Percentiles rank a stretch among this genome's conserved stretches.
phyloP scores from a whole-genome alignment of 208 protist species.

The Acanthamoeba sp. region DNA sequence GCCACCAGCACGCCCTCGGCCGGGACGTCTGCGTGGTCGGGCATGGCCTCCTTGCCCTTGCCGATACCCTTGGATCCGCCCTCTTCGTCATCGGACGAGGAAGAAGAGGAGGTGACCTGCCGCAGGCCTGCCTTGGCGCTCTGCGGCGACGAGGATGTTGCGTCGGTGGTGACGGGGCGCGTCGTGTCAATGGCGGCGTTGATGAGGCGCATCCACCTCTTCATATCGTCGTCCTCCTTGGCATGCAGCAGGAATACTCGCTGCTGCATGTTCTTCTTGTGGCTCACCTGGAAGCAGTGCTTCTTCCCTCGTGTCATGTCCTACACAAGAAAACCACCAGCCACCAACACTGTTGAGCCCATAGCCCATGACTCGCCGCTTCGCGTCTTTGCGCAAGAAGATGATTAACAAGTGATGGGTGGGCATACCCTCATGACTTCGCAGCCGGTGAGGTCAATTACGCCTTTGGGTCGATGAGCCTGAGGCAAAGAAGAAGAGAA shows the following conservation, averaged over 20 bases:
- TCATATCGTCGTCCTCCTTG: not conserved
- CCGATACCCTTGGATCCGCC: not conserved
- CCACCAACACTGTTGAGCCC: no score
- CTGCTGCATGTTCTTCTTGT: conserved; percentile 55
- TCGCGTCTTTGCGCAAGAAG: no score
- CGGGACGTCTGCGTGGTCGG: no score
- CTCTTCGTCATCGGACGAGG: no score
- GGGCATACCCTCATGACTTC: conserved; percentile 51
- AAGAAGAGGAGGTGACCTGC: no score
- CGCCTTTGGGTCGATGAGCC: not conserved
- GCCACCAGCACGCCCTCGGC: no score
- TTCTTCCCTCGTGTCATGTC: conserved; percentile 55
- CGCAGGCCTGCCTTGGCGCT: no score
- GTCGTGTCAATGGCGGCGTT: not conserved
- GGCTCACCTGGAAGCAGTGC: conserved; percentile 56
- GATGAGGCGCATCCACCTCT: not conserved
- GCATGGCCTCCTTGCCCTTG: conserved; percentile 4
- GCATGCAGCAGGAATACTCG: not conserved
- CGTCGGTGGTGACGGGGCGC: not conserved
- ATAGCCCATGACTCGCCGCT: no score
- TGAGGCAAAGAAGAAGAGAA: not conserved
- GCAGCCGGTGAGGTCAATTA: conserved; percentile 22
- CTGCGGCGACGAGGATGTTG: not conserved
- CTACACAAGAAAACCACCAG: no score
- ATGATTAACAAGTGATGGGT: no score